Evolutionary conservation across 1,284 basidiomycete species (phyloP), one percentile per base, ranked within the genome.

Genomic region (Hypsizygus ulmarius): DNA sequence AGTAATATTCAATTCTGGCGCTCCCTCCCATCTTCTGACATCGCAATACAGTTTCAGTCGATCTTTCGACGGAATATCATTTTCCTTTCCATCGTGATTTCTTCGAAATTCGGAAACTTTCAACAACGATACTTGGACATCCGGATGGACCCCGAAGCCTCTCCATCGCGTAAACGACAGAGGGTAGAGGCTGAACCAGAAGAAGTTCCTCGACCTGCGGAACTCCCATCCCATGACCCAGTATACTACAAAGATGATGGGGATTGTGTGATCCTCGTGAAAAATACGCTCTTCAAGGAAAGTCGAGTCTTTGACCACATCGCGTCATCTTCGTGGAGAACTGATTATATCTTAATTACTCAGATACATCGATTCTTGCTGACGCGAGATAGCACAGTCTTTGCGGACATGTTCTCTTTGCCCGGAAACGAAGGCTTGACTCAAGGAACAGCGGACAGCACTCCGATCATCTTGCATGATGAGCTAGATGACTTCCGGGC

Each of bases 201-300:
- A 25, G 21, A 25, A 25, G 21, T 25, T 7, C 21, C 21, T 25
- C 21, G 4, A 25, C 21, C 21, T 25, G 21, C 21, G 7, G 21
- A 25, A 7, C 21, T 7, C 7, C 21, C 21, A 25, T 3, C 3
- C 25, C 39, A 29, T 19, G 37, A 45, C 19, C 14, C 3, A 11
- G 34, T 28, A 2, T 52, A 52, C 36, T 52, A 52, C 35, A 43
- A 33, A 2, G 39, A 41, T 11, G 51, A 52, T 21, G 51, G 51
- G 3, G 43, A 49, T 19, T 39, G 36, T 28, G 29, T 46, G 16
- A 39, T 52, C 14, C 39, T 44, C 2, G 51, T 49, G 3, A 33
- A 46, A 29, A 45, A 45, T 15, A 45, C 39, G 12, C 25, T 52
- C 11, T 52, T 52, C 35, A 52, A 52, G 37, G 51, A 49, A 35